Base-by-base conservation (phyloP, 495 filamentous ascomycete species). In the Filosporella fistucella region DNA sequence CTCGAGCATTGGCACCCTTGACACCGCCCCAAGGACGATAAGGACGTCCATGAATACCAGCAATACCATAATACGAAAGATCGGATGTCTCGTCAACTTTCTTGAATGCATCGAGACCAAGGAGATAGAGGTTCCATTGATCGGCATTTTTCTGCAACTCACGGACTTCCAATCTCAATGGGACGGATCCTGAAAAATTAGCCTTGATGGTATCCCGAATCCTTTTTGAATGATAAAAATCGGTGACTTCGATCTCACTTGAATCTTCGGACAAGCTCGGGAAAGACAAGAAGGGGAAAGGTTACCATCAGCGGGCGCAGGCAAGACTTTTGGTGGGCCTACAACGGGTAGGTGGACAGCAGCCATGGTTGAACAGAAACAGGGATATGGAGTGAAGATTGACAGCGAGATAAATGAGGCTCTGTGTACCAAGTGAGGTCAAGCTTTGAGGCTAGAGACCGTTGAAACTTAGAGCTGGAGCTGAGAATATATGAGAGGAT, bases 1-100 rank as follows among this genome's bases (percentile, higher is more conserved):
- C 45, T 45, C 69, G 61, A 35, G 66, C 67, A 2, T 68, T 60
- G 23, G 62, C 63, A 22, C 74, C 67, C 10, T 63, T 35, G 11
- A 84, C 82, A 25, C 70, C 73, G 41, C 73, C 73, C 78, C 78
- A 87, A 9, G 72, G 64, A 16, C 68, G 59, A 47, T 70, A 77
- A 10, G 82, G 82, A 37, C 73, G 69, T 18, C 82, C 82, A 61
- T 86, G 82, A 58, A 85, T 84, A 77, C 77, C 77, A 33, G 75
- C 71, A 50, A 86, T 72, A 48, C 80, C 74, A 65, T 84, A 86
- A 63, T 71, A 85, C 48, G 76, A 79, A 26, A 76, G 68, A 14
- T 65, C 69, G 20, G 70, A 63, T 9, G 60, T 60, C 60, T 84
- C 77, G 38, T 74, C 62, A 14, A 68, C 69, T 35, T 65, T 69